A percentile compares a stretch with the other conserved stretches of the same genome.
phyloP scores from a whole-genome alignment of 176 grass and related monocot species.

The Puya raimondii region DNA sequence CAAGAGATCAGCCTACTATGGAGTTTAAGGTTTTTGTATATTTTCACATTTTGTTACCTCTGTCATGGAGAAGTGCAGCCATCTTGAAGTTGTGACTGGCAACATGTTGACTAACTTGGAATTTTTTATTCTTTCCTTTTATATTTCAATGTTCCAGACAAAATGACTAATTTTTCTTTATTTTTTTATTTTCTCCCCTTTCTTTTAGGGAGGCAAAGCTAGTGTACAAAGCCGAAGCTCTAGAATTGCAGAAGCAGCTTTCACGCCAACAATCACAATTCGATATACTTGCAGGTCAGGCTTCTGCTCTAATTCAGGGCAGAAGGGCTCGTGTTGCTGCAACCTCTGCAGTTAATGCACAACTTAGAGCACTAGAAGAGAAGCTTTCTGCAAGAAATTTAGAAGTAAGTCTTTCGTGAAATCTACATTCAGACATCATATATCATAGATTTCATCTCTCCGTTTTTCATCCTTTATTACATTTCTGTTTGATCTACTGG shows the following conservation, averaged over 20 bases:
- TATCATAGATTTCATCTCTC: slow-evolving; percentile 11
- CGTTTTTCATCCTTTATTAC: slow-evolving; percentile 4
- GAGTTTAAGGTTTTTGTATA: too few relatives aligned
- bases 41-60: too few relatives aligned
- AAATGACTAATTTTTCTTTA: background rate
- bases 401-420: slow-evolving; percentile 41
- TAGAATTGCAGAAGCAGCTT: slow-evolving; percentile 92
- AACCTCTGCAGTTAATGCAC: slow-evolving; percentile 65
- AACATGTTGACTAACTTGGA: too few relatives aligned
- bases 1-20: too few relatives aligned
- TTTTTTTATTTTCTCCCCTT: background rate
- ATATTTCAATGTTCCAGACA: slow-evolving; percentile 29
- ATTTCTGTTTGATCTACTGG: too few relatives aligned
- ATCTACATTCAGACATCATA: background rate
- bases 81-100: too few relatives aligned
- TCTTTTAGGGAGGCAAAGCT: slow-evolving; percentile 78
- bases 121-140: background rate
- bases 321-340: slow-evolving; percentile 62
- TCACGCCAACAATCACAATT: slow-evolving; percentile 73
- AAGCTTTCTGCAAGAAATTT: slow-evolving; percentile 75
- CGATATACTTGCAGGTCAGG: slow-evolving; percentile 85
- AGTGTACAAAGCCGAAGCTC: slow-evolving; percentile 75
- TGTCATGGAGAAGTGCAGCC: too few relatives aligned
- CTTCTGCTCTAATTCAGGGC: slow-evolving; percentile 88
- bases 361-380: slow-evolving; percentile 70